A percentile compares a stretch with the other conserved stretches of the same genome.
Conservation (phyloP, 2,329 filamentous ascomycete genomes). For the Chaetoscypha palmicola region DNA sequence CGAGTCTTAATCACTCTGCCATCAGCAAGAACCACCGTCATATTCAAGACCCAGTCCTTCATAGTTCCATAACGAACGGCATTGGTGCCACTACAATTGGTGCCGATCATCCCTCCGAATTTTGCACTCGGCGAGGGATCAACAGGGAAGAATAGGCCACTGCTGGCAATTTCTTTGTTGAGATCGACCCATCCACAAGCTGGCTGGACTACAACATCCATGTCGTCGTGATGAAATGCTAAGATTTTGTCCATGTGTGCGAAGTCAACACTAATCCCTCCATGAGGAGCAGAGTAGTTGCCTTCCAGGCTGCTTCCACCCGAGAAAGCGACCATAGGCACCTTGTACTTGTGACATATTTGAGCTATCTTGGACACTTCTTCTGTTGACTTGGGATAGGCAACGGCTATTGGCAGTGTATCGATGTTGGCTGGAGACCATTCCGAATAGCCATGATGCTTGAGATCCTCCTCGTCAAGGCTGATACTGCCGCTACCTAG, state of each 20-base stretch:
- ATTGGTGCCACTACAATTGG: slow-evolving; percentile 71
- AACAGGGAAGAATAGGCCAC: slow-evolving; percentile 80
- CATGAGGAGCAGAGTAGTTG: slow-evolving; percentile 79
- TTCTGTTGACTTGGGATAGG: slow-evolving; percentile 53
- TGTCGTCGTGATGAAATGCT: slow-evolving; percentile 73
- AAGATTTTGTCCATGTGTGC: slow-evolving; percentile 76
- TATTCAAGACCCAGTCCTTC: slow-evolving; percentile 80
- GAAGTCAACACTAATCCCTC: slow-evolving; percentile 85
- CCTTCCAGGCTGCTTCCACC: slow-evolving; percentile 82
- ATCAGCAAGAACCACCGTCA: slow-evolving; percentile 74
- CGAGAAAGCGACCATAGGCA: slow-evolving; percentile 67
- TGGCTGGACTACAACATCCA: slow-evolving; percentile 88
- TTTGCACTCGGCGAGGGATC: slow-evolving; percentile 66
- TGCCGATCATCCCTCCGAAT: slow-evolving; percentile 77
- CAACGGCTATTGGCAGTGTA: slow-evolving; percentile 53
- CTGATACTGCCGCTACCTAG: background rate
- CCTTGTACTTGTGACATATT: slow-evolving; percentile 66
- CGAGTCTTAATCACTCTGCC: slow-evolving; percentile 73
- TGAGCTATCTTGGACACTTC: slow-evolving; percentile 55
- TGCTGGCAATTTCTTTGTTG: slow-evolving; percentile 61
- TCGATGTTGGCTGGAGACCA: slow-evolving; percentile 57
- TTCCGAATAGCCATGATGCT: slow-evolving; percentile 52
- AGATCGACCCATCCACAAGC: slow-evolving; percentile 82
- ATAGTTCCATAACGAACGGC: slow-evolving; percentile 76
- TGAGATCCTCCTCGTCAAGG: slow-evolving; percentile 2